These are phyloP conservation scores for Rhododendron henanense DNA, from an alignment of 148 eudicot species.

Conservation along the genomic window DNA sequence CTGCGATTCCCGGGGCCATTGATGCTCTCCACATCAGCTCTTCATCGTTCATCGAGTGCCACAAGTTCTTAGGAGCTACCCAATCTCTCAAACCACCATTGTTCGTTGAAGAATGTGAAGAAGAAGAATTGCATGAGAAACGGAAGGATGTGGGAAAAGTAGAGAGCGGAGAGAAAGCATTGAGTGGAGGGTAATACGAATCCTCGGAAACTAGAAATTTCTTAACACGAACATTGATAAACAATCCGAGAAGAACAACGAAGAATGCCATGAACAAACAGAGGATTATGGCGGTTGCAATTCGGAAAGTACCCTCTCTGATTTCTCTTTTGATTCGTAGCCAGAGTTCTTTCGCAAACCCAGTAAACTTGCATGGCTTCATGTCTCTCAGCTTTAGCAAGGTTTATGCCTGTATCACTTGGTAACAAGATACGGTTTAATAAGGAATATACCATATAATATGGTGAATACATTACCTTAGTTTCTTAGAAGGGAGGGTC, in stretches of 20 bases:
- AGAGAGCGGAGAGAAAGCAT: constrained; percentile 14
- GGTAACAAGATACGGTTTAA: not conserved
- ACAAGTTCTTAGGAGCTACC: constrained; percentile 31
- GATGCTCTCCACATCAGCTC: constrained; percentile 66
- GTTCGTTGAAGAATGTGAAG: not conserved
- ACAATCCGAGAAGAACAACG: constrained; percentile 43
- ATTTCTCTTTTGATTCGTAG: constrained; percentile 23
- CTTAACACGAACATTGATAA: constrained; percentile 42
- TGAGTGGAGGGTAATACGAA: constrained; percentile 25
- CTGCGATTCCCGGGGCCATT: constrained; percentile 29
- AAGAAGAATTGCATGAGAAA: constrained; percentile 5
- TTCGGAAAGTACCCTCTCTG: constrained; percentile 35
- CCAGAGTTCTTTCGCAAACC: constrained; percentile 17
- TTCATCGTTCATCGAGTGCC: constrained; percentile 60
- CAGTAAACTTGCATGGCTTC: constrained; percentile 1
- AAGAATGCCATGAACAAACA: constrained; percentile 42
- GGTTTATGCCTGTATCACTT: not conserved
- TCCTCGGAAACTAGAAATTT: constrained; percentile 41
- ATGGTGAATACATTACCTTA: not conserved
- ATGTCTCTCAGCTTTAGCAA: constrained; percentile 7
- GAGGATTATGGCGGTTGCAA: constrained; percentile 52
- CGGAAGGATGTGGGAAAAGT: not conserved
- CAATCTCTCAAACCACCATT: constrained; percentile 1
- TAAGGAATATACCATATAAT: not conserved
- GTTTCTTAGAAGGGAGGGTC: not conserved